A percentile compares a stretch with the other conserved stretches of the same genome.
Conservation (phyloP, 148 eudicot genomes). For the Dysphania ambrosioides region DNA sequence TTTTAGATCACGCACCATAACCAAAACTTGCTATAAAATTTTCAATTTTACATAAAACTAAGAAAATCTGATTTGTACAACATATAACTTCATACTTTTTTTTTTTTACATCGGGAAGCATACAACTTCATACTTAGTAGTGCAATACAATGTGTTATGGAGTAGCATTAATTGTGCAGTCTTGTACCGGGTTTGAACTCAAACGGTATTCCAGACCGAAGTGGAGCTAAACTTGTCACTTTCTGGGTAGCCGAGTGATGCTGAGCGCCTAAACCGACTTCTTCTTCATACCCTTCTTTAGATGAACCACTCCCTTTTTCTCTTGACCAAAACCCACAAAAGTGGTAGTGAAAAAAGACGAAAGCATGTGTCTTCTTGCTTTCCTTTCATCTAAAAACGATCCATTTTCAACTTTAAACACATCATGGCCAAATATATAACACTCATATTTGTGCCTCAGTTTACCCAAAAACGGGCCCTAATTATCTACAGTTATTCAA, state of each 20-base stretch:
- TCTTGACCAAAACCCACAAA: neutral
- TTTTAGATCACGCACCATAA: neutral
- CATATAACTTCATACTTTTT: no score
- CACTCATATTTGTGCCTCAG: conserved; percentile 13
- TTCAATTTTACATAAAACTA: no score
- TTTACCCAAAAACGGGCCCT: conserved; percentile 19
- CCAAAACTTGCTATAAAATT: neutral
- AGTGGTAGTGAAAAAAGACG: neutral
- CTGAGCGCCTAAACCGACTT: conserved; percentile 22
- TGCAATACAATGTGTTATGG: no score
- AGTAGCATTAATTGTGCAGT: no score
- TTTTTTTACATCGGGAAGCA: no score
- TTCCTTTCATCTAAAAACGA: conserved; percentile 22
- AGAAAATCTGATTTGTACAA: no score
- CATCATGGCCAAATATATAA: no score
- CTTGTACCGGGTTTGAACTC: no score
- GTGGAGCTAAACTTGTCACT: no score
- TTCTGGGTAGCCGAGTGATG: neutral
- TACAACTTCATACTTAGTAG: no score
- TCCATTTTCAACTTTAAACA: neutral
- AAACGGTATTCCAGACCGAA: no score
- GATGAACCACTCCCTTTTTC: conserved; percentile 6
- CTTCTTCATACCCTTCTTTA: conserved; percentile 5
- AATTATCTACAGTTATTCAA: conserved; percentile 11
- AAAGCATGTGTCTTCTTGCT: conserved; percentile 7